Evolutionary conservation across 139 green algal species (phyloP).

Genomic region (Helicosporidium sp.): DNA sequence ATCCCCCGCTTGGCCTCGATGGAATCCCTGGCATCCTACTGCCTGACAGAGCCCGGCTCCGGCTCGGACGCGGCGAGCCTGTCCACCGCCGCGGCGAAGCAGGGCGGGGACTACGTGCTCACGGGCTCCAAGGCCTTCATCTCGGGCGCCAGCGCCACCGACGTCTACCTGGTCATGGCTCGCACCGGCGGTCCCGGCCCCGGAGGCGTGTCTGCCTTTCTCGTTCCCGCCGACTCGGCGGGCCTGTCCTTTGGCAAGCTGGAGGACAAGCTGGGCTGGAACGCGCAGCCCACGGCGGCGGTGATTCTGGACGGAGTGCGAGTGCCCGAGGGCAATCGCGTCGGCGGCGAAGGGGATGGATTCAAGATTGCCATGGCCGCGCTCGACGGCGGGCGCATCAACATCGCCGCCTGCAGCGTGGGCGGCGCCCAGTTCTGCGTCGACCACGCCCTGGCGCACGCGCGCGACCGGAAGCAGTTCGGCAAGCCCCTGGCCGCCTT

Average conservation of each 20-base stretch:
- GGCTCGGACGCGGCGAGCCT: slow-evolving; percentile 51
- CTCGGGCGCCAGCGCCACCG: slow-evolving; percentile 29
- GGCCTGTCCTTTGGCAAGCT: slow-evolving; percentile 53
- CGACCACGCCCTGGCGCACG: slow-evolving; percentile 35
- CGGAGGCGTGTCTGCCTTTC: slow-evolving; percentile 41
- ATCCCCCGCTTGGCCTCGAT: slow-evolving; percentile 36
- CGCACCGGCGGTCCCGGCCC: slow-evolving; percentile 29
- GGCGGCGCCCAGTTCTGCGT: slow-evolving; percentile 49
- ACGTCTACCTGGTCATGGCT: slow-evolving; percentile 59
- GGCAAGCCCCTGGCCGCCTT: slow-evolving; percentile 29
- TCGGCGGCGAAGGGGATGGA: slow-evolving; percentile 44
- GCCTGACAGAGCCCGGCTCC: slow-evolving; percentile 53
- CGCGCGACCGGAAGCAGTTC: slow-evolving; percentile 36
- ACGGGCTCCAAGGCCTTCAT: slow-evolving; percentile 34
- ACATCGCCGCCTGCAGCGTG: slow-evolving; percentile 63
- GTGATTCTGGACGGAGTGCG: slow-evolving; percentile 43
- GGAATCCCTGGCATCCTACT: slow-evolving; percentile 56
- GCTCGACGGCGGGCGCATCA: slow-evolving; percentile 60
- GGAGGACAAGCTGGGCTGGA: slow-evolving; percentile 67
- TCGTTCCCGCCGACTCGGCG: slow-evolving; percentile 27
- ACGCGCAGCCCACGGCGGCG: slow-evolving; percentile 45
- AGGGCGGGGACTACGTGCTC: slow-evolving; percentile 26
- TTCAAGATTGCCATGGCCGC: slow-evolving; percentile 60
- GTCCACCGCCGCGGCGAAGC: slow-evolving; percentile 23
- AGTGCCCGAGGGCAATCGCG: slow-evolving; percentile 21